Percentiles rank a stretch among this genome's conserved stretches.
Evolutionary conservation across 176 grass and related monocot genomes (phyloP).

Genomic region (Pontederia paniculata): DNA sequence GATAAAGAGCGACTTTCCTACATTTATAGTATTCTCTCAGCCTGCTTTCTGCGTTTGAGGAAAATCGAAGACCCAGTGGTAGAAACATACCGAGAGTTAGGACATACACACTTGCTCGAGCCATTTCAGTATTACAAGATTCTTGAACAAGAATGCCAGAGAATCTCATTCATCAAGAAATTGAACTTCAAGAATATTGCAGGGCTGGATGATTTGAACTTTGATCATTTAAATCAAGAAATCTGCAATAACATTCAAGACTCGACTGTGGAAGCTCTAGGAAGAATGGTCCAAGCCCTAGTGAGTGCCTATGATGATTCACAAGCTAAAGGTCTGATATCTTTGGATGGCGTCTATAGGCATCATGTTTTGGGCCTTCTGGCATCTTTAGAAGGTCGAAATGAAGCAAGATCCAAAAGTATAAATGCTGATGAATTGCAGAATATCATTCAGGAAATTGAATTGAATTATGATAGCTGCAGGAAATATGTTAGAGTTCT

Average conservation of each 20-base stretch:
- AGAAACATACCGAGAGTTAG: slow-evolving; percentile 49
- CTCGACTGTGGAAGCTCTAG: slow-evolving; percentile 49
- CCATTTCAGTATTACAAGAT: slow-evolving; percentile 80
- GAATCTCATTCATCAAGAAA: slow-evolving; percentile 61
- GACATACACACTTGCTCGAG: slow-evolving; percentile 66
- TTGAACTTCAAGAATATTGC: slow-evolving; percentile 94
- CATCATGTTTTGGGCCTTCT: slow-evolving; percentile 68
- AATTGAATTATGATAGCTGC: slow-evolving; percentile 67
- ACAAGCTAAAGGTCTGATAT: slow-evolving; percentile 72
- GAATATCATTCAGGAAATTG: slow-evolving; percentile 50
- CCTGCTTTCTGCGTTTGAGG: slow-evolving; percentile 58
- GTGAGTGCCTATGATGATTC: slow-evolving; percentile 62
- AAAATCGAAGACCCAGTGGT: slow-evolving; percentile 35
- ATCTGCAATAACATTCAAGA: slow-evolving; percentile 78
- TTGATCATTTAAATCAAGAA: slow-evolving; percentile 93
- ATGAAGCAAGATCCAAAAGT: slow-evolving; percentile 53
- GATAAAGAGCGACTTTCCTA: slow-evolving; percentile 89
- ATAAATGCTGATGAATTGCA: slow-evolving; percentile 61
- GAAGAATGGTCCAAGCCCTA: slow-evolving; percentile 57
- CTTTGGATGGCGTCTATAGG: slow-evolving; percentile 71
- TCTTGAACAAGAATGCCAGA: slow-evolving; percentile 81
- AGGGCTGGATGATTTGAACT: slow-evolving; percentile 77
- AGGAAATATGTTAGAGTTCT: slow-evolving; percentile 68
- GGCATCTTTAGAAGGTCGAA: slow-evolving; percentile 83
- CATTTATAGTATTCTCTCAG: slow-evolving; percentile 76